These are phyloP conservation scores for Trifolium pratense DNA, from an alignment of 306 rosid genomes.

Conservation along the genomic window DNA sequence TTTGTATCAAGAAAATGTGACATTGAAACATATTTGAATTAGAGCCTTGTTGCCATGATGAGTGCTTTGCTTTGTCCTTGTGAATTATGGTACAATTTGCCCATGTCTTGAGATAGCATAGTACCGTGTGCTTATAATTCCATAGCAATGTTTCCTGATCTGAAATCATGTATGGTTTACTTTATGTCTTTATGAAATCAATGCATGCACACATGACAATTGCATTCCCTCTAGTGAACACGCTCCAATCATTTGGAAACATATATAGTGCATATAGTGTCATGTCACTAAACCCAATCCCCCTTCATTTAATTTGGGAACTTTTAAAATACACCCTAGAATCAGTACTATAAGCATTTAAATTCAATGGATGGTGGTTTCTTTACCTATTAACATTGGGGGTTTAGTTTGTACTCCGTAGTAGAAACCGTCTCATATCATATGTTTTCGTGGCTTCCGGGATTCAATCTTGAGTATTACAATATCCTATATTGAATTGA, in stretches of 20 bases:
- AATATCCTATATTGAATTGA: too few relatives aligned
- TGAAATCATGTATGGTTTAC: slow-evolving; percentile 21
- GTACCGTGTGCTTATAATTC: not conserved
- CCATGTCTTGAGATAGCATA: not conserved
- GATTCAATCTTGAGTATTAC: too few relatives aligned
- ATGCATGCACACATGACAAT: slow-evolving; percentile 11
- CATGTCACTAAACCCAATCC: not conserved
- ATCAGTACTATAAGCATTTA: too few relatives aligned
- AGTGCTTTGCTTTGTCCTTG: slow-evolving; percentile 32
- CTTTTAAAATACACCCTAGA: too few relatives aligned
- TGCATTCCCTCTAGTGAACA: slow-evolving; percentile 5
- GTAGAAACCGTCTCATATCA: too few relatives aligned
- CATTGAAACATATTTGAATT: slow-evolving; percentile 8
- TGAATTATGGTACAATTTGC: slow-evolving; percentile 15
- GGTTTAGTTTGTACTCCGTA: too few relatives aligned
- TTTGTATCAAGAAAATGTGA: slow-evolving; percentile 16
- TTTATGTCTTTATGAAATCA: slow-evolving; percentile 4
- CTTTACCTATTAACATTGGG: too few relatives aligned
- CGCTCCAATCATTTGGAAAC: slow-evolving; percentile 39
- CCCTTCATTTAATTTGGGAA: too few relatives aligned
- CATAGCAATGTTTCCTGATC: slow-evolving; percentile 19
- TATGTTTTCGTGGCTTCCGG: too few relatives aligned
- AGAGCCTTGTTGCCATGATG: not conserved
- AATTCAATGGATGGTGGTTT: too few relatives aligned
- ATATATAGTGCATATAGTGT: slow-evolving; percentile 34